A percentile compares a stretch with the other conserved stretches of the same genome.
Conservation (phyloP, 805 yeast species). For the Sugiyamaella qingdaonensis region DNA sequence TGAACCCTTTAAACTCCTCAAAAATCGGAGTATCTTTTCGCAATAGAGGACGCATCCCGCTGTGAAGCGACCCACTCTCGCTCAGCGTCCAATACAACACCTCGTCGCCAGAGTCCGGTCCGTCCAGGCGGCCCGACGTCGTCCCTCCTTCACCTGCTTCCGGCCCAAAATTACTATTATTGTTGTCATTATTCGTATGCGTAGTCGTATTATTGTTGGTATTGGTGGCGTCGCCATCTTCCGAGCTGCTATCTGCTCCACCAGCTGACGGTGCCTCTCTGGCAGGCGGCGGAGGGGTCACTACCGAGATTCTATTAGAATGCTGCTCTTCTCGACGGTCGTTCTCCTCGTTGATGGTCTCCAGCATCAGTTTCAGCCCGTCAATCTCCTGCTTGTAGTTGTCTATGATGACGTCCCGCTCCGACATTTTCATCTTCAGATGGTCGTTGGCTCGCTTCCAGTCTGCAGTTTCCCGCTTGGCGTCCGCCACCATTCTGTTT, state of each 20-base stretch:
- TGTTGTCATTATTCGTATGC: conserved; percentile 8
- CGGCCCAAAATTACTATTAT: not conserved
- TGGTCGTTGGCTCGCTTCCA: conserved; percentile 55
- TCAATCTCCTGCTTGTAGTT: conserved; percentile 62
- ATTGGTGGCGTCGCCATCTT: not conserved
- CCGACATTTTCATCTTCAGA: conserved; percentile 71
- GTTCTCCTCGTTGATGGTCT: conserved; percentile 47
- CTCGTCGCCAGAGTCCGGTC: not conserved
- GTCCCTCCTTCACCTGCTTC: not conserved
- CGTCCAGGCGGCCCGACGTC: not conserved
- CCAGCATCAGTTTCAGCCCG: conserved; percentile 57
- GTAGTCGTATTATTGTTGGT: not conserved
- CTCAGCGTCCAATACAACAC: conserved; percentile 15
- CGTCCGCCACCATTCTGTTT: conserved; percentile 76
- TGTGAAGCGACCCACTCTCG: conserved; percentile 21
- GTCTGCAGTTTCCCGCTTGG: conserved; percentile 56
- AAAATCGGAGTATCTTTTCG: conserved; percentile 26
- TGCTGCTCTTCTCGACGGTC: conserved; percentile 12
- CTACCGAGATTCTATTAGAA: conserved; percentile 2
- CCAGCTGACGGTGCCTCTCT: not conserved
- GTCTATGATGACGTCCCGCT: conserved; percentile 64
- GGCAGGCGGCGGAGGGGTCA: conserved; percentile 4
- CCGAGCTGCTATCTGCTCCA: not conserved
- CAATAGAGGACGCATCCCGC: conserved; percentile 25
- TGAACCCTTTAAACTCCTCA: conserved; percentile 16